These are phyloP conservation scores for Annona cherimola DNA, from an alignment of 164 flowering plant species.

Conservation along the genomic window DNA sequence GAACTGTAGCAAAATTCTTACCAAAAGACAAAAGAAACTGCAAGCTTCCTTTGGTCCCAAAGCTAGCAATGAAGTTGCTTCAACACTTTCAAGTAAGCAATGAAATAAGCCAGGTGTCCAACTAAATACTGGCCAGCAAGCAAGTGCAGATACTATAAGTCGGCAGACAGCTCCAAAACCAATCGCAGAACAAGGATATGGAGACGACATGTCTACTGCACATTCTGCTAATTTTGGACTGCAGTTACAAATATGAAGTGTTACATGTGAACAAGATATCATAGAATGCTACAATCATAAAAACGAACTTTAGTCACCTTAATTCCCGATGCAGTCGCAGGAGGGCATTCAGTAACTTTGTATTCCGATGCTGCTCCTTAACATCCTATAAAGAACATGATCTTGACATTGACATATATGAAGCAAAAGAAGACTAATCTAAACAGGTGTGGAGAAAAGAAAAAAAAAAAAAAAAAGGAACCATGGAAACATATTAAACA, in stretches of 20 bases:
- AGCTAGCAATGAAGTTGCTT: conserved; percentile 59
- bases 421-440: too few relatives aligned
- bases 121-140: conserved; percentile 85
- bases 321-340: conserved; percentile 84
- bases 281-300: neutral
- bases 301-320: conserved; percentile 43
- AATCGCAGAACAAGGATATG: conserved; percentile 75
- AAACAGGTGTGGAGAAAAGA: too few relatives aligned
- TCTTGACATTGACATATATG: neutral
- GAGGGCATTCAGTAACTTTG: conserved; percentile 79
- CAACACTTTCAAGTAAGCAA: conserved; percentile 65
- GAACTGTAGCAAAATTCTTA: conserved; percentile 24
- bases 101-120: conserved; percentile 91
- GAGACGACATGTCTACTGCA: conserved; percentile 63
- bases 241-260: conserved; percentile 26
- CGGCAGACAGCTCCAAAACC: conserved; percentile 83
- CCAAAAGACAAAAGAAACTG: conserved; percentile 81
- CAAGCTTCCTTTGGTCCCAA: conserved; percentile 97
- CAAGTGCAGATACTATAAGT: conserved; percentile 83
- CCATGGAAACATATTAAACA: too few relatives aligned
- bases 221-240: conserved; percentile 93
- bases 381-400: conserved; percentile 46
- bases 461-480: too few relatives aligned
- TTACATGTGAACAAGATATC: conserved; percentile 1
- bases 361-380: conserved; percentile 84